Conservation (phyloP, 2,329 filamentous ascomycete species). For the Zalaria obscura region DNA sequence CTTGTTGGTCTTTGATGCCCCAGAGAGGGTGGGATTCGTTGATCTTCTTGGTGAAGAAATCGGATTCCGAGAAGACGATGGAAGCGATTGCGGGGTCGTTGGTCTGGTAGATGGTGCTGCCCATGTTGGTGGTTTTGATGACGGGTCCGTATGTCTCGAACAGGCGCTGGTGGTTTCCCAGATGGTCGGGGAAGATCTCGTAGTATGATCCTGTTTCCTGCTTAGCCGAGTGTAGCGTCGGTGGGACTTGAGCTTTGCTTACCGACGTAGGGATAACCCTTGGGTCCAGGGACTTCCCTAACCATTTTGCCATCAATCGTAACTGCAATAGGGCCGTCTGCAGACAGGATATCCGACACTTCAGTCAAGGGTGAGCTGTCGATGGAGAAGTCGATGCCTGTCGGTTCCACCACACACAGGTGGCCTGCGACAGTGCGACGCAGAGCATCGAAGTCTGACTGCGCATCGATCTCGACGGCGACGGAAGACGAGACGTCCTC, state of each 20-base stretch:
- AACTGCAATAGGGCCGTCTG: constrained; percentile 18
- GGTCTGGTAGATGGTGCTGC: constrained; percentile 18
- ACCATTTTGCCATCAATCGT: constrained; percentile 36
- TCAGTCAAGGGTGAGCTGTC: constrained; percentile 3
- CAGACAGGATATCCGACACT: constrained; percentile 8
- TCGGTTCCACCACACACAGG: constrained; percentile 16
- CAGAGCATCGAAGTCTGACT: constrained; percentile 12
- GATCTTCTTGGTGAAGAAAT: constrained; percentile 29
- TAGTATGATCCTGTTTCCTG: constrained; percentile 15
- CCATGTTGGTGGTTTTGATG: constrained; percentile 23
- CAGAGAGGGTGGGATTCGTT: constrained; percentile 17
- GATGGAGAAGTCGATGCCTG: constrained; percentile 9
- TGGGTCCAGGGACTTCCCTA: constrained; percentile 25
- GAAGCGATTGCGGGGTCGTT: constrained; percentile 22
- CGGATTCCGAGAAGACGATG: constrained; percentile 19
- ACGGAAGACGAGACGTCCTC: constrained; percentile 11
- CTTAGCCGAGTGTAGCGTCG: no score
- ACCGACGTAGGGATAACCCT: constrained; percentile 21
- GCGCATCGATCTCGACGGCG: constrained; percentile 13
- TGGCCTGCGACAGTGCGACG: constrained; percentile 14
- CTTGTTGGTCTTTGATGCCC: constrained; percentile 17
- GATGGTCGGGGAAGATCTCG: constrained; percentile 26
- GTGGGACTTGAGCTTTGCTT: constrained; percentile 14
- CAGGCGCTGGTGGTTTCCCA: constrained; percentile 26
- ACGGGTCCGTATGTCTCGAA: constrained; percentile 24